phyloP scores from a whole-genome alignment of 2,329 filamentous ascomycete species.

The Calycina herbarum region DNA sequence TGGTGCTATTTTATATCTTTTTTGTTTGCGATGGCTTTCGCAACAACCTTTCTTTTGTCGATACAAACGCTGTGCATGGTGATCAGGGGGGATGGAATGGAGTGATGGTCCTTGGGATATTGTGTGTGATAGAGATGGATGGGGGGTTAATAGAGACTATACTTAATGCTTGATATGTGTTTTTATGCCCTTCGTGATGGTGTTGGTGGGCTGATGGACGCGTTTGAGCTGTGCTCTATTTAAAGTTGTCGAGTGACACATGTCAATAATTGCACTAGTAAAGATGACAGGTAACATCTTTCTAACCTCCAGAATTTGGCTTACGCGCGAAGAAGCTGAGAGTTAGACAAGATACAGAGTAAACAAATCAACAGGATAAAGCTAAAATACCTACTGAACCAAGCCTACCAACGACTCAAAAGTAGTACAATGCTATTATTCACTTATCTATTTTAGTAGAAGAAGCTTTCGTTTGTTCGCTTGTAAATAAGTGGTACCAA shows the following conservation, averaged over 20 bases:
- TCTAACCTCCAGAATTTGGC: neutral
- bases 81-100: neutral
- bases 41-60: conserved; percentile 4
- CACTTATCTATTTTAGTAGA: too few species aligned
- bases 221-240: neutral
- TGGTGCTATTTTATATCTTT: neutral
- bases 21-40: neutral
- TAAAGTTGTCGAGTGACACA: neutral
- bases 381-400: too few species aligned
- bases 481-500: too few species aligned
- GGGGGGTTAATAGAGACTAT: neutral
- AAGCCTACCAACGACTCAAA: too few species aligned
- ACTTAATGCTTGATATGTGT: neutral
- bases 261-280: neutral
- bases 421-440: too few species aligned
- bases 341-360: neutral
- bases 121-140: neutral
- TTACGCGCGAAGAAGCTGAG: neutral
- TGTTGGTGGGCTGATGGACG: neutral
- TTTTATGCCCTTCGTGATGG: neutral
- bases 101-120: neutral
- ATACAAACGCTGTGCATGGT: neutral
- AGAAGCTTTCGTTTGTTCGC: neutral
- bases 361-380: too few species aligned
- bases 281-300: neutral